Evolutionary conservation across 345 rosid genomes (phyloP).

Genomic region (Microcos paniculata): DNA sequence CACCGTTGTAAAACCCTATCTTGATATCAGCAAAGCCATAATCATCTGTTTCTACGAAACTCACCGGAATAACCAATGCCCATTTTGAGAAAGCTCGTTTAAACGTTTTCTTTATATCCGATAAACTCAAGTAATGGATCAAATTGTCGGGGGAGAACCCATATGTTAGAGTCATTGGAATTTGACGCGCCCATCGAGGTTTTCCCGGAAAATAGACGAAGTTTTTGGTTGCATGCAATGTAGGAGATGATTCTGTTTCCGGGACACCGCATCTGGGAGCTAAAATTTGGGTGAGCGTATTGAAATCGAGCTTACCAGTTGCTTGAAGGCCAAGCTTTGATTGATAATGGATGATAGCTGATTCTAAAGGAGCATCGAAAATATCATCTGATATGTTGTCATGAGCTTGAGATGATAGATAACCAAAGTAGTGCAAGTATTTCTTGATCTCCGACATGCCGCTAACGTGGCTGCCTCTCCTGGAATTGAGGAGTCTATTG

Average conservation of each 20-base stretch:
- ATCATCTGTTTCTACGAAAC: constrained; percentile 51
- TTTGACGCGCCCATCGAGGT: constrained; percentile 61
- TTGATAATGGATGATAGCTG: constrained; percentile 47
- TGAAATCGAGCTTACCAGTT: constrained; percentile 55
- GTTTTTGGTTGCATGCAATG: constrained; percentile 29
- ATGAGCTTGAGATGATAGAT: constrained; percentile 25
- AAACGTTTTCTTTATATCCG: constrained; percentile 43
- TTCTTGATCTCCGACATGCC: constrained; percentile 45
- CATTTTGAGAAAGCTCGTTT: constrained; percentile 58
- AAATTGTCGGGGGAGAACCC: constrained; percentile 59
- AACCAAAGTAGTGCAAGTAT: constrained; percentile 55
- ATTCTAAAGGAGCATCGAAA: constrained; percentile 30
- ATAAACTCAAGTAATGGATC: constrained; percentile 36
- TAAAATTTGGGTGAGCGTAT: constrained; percentile 40
- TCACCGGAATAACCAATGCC: constrained; percentile 75
- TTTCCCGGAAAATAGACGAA: constrained; percentile 59
- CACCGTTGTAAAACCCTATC: constrained; percentile 75
- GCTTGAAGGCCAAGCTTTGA: constrained; percentile 46
- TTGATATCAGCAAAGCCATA: constrained; percentile 67
- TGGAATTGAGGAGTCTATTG: constrained; percentile 17
- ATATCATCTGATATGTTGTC: constrained; percentile 18
- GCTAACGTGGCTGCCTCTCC: constrained; percentile 20
- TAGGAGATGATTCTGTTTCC: constrained; percentile 27
- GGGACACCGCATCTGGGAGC: constrained; percentile 63
- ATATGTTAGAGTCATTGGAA: constrained; percentile 61